Evolutionary conservation across 257 asterid genomes (phyloP).

Genomic region (Gynochthodes officinalis): DNA sequence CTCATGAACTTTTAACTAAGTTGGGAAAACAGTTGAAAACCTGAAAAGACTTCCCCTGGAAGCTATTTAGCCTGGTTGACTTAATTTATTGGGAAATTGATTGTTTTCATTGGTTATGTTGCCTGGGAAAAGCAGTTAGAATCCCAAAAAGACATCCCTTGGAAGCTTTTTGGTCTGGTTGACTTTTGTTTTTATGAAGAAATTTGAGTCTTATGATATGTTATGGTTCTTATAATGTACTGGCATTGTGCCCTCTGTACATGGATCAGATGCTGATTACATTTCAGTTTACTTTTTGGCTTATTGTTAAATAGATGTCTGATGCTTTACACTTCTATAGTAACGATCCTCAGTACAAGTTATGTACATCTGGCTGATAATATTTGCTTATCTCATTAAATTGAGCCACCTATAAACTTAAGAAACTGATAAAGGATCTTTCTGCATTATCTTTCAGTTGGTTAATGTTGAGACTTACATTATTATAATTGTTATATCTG

Average conservation of each 20-base stretch:
- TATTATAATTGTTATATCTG: slow-evolving; percentile 3
- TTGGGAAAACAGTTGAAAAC: not conserved
- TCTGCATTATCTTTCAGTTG: not conserved
- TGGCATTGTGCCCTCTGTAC: too few relatives aligned
- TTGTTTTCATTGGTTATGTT: not conserved
- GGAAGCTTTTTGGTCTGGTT: too few relatives aligned
- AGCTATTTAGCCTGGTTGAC: not conserved
- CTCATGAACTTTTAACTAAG: not conserved
- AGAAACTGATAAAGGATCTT: not conserved
- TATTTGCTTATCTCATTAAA: not conserved
- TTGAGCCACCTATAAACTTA: not conserved
- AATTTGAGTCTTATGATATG: too few relatives aligned
- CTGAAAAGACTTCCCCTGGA: not conserved
- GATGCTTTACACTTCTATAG: not conserved
- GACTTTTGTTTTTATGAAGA: too few relatives aligned
- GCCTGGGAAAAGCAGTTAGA: too few relatives aligned
- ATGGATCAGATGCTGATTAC: not conserved
- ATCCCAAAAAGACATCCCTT: too few relatives aligned
- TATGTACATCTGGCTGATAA: not conserved
- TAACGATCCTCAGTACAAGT: not conserved
- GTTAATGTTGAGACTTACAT: not conserved
- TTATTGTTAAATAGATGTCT: not conserved
- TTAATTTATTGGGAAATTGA: not conserved
- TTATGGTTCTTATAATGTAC: not conserved
- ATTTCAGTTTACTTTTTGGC: not conserved